Evolutionary conservation across 208 protist species (phyloP).

Genomic region (Endotrypanum monterogeii): DNA sequence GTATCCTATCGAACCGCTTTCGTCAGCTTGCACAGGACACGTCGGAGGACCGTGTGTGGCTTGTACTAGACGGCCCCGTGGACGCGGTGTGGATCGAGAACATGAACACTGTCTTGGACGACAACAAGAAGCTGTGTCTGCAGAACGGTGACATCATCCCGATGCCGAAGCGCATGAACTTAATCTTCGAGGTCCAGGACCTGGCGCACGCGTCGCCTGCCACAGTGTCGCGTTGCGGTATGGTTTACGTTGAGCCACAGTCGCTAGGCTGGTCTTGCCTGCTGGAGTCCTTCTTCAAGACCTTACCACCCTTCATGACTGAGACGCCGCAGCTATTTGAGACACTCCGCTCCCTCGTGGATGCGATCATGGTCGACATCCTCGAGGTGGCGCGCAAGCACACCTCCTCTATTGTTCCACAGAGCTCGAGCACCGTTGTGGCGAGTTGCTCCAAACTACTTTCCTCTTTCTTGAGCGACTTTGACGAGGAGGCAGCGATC

Average conservation of each 20-base stretch:
- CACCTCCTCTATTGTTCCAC: constrained; percentile 77
- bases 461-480: constrained; percentile 48
- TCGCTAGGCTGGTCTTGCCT: constrained; percentile 94
- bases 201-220: constrained; percentile 96
- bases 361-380: constrained; percentile 74
- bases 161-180: constrained; percentile 96
- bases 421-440: constrained; percentile 73
- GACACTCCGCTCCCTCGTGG: constrained; percentile 51
- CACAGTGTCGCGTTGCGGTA: constrained; percentile 98
- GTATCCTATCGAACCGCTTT: constrained; percentile 95
- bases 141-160: constrained; percentile 97
- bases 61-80: constrained; percentile 97
- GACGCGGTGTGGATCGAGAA: constrained; percentile 99
- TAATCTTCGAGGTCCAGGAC: constrained; percentile 98
- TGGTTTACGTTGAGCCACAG: constrained; percentile 97
- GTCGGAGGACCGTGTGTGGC: constrained; percentile 92
- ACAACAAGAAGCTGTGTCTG: constrained; percentile 98
- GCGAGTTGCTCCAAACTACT: constrained; percentile 87
- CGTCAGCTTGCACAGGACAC: constrained; percentile 84
- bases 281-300: constrained; percentile 85
- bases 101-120: constrained; percentile 99
- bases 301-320: constrained; percentile 62
- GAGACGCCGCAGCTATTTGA: constrained; percentile 40
- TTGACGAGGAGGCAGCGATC: constrained; percentile 38
- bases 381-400: constrained; percentile 85